phyloP scores from a whole-genome alignment of 768 basidiomycete genomes.

The Suillus clintonianus region DNA sequence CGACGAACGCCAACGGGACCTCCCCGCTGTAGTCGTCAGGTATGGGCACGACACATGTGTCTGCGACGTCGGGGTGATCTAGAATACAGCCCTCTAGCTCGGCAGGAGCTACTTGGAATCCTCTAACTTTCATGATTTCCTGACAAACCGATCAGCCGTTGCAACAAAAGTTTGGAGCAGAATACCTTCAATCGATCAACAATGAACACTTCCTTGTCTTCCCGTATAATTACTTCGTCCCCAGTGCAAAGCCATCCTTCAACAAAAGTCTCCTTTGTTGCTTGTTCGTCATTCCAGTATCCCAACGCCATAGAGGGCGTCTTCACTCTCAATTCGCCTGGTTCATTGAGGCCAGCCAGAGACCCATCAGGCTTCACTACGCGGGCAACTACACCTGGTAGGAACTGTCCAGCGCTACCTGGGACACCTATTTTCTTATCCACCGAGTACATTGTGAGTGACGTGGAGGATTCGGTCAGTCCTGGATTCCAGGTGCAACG shows the following conservation, averaged over 20 bases:
- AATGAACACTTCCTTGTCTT: constrained; percentile 59
- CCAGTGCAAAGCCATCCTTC: constrained; percentile 78
- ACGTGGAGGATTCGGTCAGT: constrained; percentile 66
- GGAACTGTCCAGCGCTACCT: constrained; percentile 48
- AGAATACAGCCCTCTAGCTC: constrained; percentile 69
- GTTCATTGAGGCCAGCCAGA: constrained; percentile 53
- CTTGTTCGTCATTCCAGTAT: constrained; percentile 57
- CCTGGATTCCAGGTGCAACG: constrained; percentile 36
- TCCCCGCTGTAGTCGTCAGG: constrained; percentile 76
- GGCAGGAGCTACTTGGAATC: constrained; percentile 76
- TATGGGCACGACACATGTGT: constrained; percentile 65
- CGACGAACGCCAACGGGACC: constrained; percentile 69
- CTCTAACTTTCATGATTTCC: constrained; percentile 73
- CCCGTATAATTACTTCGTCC: constrained; percentile 58
- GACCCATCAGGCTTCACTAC: constrained; percentile 61
- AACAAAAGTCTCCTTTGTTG: constrained; percentile 68
- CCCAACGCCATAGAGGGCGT: constrained; percentile 41
- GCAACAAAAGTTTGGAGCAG: neutral
- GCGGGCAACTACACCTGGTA: constrained; percentile 58
- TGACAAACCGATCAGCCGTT: constrained; percentile 17
- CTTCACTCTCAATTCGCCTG: constrained; percentile 59
- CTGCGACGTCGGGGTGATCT: constrained; percentile 57
- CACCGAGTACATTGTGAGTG: constrained; percentile 50
- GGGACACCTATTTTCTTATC: constrained; percentile 49
- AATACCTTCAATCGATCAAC: constrained; percentile 63